phyloP scores from a whole-genome alignment of 1,284 basidiomycete genomes.

The Moniliophthora roreri region DNA sequence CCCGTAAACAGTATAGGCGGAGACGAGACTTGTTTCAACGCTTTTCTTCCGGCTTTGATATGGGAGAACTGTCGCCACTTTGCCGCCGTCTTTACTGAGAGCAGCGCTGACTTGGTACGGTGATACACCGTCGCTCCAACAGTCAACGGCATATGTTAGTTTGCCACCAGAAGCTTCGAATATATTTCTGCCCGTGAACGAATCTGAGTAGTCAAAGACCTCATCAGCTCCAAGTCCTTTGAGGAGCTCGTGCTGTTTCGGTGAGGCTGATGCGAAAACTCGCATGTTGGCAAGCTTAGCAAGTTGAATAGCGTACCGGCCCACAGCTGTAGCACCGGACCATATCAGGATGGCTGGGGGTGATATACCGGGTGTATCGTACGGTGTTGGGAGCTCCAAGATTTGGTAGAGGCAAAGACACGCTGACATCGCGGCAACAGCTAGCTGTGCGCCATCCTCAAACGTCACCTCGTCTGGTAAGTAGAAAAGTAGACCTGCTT shows the following conservation, averaged over 20 bases:
- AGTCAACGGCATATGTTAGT: conserved; percentile 19
- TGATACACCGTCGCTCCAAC: conserved; percentile 18
- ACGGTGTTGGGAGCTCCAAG: conserved; percentile 24
- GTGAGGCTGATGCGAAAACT: conserved; percentile 38
- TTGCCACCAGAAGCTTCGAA: conserved; percentile 9
- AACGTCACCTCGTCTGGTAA: conserved; percentile 29
- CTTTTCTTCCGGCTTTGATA: background rate
- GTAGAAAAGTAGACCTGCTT: conserved; percentile 23
- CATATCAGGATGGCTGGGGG: conserved; percentile 31
- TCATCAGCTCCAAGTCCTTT: conserved; percentile 30
- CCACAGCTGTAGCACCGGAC: conserved; percentile 34
- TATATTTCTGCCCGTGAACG: conserved; percentile 21
- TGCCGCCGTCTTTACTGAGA: conserved; percentile 8
- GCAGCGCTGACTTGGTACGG: conserved; percentile 11
- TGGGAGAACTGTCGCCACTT: conserved; percentile 2
- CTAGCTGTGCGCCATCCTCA: conserved; percentile 30
- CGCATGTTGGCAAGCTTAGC: conserved; percentile 35
- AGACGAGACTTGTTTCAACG: background rate
- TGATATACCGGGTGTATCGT: conserved; percentile 9
- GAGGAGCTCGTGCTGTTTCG: conserved; percentile 5
- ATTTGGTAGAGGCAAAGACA: conserved; percentile 28
- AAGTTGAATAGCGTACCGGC: conserved; percentile 39
- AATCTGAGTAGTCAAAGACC: conserved; percentile 35
- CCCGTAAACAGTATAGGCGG: too few species aligned
- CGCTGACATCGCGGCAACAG: conserved; percentile 17